A percentile compares a stretch with the other conserved stretches of the same genome.
Conservation (phyloP, 2,329 filamentous ascomycete species). For the Chaetothyriales sp. region DNA sequence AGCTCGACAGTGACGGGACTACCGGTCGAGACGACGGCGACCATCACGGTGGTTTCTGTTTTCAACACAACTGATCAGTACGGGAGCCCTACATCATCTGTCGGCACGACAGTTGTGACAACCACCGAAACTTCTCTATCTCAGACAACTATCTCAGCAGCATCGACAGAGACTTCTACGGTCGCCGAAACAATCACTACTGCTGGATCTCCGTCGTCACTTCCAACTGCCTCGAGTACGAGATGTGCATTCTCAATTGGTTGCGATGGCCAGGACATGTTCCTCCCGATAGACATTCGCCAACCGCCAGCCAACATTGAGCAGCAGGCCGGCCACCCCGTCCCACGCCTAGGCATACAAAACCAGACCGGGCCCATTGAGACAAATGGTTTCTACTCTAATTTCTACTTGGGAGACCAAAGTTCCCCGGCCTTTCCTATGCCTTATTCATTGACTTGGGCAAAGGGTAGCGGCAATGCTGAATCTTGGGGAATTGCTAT, state of each 20-base stretch:
- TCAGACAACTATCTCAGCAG: slow-evolving; percentile 12
- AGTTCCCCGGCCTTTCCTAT: slow-evolving; percentile 57
- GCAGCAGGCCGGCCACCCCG: slow-evolving; percentile 29
- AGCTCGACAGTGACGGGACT: slow-evolving; percentile 13
- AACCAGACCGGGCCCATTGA: slow-evolving; percentile 24
- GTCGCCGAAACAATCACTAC: slow-evolving; percentile 12
- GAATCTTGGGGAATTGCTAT: slow-evolving; percentile 65
- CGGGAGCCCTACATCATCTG: slow-evolving; percentile 11
- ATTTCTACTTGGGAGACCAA: slow-evolving; percentile 65
- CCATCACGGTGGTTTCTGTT: slow-evolving; percentile 13
- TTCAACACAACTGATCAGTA: slow-evolving; percentile 11
- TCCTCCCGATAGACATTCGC: slow-evolving; percentile 28
- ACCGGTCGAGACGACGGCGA: slow-evolving; percentile 11
- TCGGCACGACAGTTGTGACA: slow-evolving; percentile 14
- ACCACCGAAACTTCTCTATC: slow-evolving; percentile 14
- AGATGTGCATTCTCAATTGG: slow-evolving; percentile 13
- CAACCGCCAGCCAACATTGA: slow-evolving; percentile 27
- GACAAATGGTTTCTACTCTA: slow-evolving; percentile 54
- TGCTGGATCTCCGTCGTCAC: neutral
- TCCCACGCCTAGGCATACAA: slow-evolving; percentile 26
- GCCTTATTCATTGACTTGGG: slow-evolving; percentile 59
- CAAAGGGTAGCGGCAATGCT: slow-evolving; percentile 47
- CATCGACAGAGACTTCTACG: slow-evolving; percentile 12
- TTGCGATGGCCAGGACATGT: slow-evolving; percentile 27
- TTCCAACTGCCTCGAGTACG: slow-evolving; percentile 1